Base-by-base conservation (phyloP, 306 rosid genomes). In the Prunus armeniaca region DNA sequence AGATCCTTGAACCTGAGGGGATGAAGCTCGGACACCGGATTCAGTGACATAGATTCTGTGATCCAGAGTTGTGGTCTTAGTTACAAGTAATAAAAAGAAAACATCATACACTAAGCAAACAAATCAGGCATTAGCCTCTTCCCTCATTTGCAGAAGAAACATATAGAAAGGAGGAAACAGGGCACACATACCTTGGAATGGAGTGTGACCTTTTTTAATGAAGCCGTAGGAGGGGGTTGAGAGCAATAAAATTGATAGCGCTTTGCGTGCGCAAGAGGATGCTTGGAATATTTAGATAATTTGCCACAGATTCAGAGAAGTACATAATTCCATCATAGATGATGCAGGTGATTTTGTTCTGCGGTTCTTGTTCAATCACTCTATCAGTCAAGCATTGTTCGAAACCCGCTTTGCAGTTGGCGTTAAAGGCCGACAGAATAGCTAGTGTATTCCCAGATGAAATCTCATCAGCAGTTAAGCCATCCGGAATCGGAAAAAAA, bases 1-100 rank as follows among this genome's bases (percentile, higher is more conserved):
- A 91, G 80, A 75, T 90, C 96, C 78, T 79, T 90, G 78, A 80
- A 87, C 54, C 88, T 75, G 4, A 91, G 68, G 1, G 88, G 82
- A 22, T 77, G 56, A 11, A 87, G 81, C 51, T 70, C 82, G 9
- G 90, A 88, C 13, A 87, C 86, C 51, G 64, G 47, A 0, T 81
- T 81, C 46, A 6, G 24, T 0, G 67, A 75, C 72, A 27, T 18
- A 4, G 76, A 74, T 25, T 71, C 92, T 88, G 75, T 49, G 57
- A 20, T 41, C 28, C 52, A 22, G 27, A 67, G 3, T 43, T 30
- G 32, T 43, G 12, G 65, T 34, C 47, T 18, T 32, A 19, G 69
- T 43, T 41, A 55, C 0, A 5, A 61, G 4, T 25, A 5, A 3
- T 0, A 0, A 46, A 55, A 8, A 18, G 17, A 0, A 47, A 14